phyloP scores from a whole-genome alignment of 2,329 filamentous ascomycete species.

The Aureobasidium sp. region DNA sequence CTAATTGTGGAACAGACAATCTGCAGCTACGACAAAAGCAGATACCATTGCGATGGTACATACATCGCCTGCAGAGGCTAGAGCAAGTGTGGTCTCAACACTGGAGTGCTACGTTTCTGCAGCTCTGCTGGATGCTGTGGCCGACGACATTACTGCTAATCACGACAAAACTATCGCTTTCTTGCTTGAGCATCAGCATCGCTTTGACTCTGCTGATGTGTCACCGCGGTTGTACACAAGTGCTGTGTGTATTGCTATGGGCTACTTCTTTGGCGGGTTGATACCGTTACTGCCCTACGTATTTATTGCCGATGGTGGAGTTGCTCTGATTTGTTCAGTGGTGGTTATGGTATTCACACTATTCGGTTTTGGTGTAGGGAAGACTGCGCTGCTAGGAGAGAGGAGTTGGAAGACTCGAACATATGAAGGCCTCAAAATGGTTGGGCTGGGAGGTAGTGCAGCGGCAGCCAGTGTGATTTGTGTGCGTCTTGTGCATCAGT shows the following conservation, averaged over 20 bases:
- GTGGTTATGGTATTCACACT: constrained; percentile 55
- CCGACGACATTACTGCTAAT: background rate
- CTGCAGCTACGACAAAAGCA: constrained; percentile 39
- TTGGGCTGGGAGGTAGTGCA: constrained; percentile 57
- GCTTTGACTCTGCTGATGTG: constrained; percentile 38
- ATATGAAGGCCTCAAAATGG: constrained; percentile 51
- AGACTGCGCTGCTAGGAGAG: constrained; percentile 49
- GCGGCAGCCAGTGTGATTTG: constrained; percentile 57
- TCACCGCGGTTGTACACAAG: constrained; percentile 41
- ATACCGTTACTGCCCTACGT: constrained; percentile 68
- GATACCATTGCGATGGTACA: constrained; percentile 29
- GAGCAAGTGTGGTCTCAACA: background rate
- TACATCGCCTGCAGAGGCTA: constrained; percentile 1
- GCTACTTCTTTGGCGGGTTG: constrained; percentile 64
- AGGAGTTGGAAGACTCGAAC: constrained; percentile 20
- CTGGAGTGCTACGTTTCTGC: constrained; percentile 5
- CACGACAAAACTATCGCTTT: constrained; percentile 7
- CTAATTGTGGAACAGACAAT: constrained; percentile 23
- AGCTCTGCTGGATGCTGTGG: background rate
- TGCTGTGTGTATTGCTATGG: constrained; percentile 59
- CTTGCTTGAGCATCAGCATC: constrained; percentile 34
- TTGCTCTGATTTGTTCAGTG: constrained; percentile 54
- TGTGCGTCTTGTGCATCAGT: constrained; percentile 18
- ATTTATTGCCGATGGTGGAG: constrained; percentile 37
- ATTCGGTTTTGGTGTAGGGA: constrained; percentile 59